Evolutionary conservation across 768 basidiomycete species (phyloP).

Genomic region (Suillus plorans): DNA sequence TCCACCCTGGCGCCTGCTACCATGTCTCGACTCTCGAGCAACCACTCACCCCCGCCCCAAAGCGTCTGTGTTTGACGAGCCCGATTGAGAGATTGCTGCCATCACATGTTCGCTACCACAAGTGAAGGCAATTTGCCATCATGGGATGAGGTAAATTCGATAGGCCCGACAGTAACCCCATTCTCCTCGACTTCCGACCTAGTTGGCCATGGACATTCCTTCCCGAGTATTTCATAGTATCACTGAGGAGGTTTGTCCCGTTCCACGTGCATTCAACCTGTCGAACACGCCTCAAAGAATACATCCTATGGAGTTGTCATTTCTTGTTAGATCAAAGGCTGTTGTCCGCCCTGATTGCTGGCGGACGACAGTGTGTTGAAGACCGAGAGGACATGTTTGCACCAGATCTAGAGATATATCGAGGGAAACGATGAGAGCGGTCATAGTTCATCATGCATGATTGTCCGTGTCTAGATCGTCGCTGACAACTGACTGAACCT

Average conservation of each 20-base stretch:
- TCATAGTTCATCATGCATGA: constrained; percentile 35
- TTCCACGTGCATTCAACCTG: constrained; percentile 74
- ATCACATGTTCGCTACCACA: constrained; percentile 82
- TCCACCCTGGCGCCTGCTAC: too few species aligned
- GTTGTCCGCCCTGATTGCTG: constrained; percentile 37
- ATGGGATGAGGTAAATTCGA: constrained; percentile 26
- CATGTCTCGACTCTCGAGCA: too few species aligned
- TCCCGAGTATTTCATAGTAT: constrained; percentile 6
- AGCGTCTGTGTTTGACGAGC: constrained; percentile 38
- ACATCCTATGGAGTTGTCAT: constrained; percentile 53
- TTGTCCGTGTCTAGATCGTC: constrained; percentile 33
- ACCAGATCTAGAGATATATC: too few species aligned
- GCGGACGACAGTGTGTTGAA: too few species aligned
- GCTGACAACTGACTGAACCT: constrained; percentile 9
- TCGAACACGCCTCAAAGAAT: constrained; percentile 24
- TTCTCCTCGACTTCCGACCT: constrained; percentile 13
- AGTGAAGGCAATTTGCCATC: constrained; percentile 25
- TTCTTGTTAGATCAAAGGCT: constrained; percentile 65
- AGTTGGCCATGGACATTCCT: too few species aligned
- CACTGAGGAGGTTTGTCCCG: constrained; percentile 56
- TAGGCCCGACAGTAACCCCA: constrained; percentile 2
- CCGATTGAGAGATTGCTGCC: constrained; percentile 24
- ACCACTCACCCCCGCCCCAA: constrained; percentile 71
- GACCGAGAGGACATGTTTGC: too few species aligned
- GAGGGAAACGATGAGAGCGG: too few species aligned